These are phyloP conservation scores for Claviceps humidiphila DNA, from an alignment of 2,329 filamentous ascomycete species.

Conservation along the genomic window DNA sequence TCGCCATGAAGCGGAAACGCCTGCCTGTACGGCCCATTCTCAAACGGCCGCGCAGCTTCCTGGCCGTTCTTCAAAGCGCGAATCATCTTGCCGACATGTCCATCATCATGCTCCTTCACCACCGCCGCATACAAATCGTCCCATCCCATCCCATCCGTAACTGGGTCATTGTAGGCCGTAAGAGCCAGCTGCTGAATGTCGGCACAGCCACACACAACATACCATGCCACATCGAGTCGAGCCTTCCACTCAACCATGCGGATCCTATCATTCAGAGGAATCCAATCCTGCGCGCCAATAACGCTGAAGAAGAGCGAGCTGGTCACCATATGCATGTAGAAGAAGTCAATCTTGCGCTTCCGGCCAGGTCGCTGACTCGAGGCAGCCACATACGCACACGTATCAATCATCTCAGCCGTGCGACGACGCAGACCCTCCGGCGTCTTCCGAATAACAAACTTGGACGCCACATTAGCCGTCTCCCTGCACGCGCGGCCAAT, in stretches of 20 bases:
- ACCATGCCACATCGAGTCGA: constrained; percentile 48
- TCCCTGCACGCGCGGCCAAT: not conserved
- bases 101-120: constrained; percentile 18
- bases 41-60: constrained; percentile 9
- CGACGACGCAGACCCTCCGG: constrained; percentile 20
- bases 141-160: constrained; percentile 15
- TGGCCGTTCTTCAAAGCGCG: constrained; percentile 20
- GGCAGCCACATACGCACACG: constrained; percentile 11
- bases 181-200: constrained; percentile 11
- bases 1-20: constrained; percentile 5
- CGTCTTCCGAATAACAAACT: not conserved
- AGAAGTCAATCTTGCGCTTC: constrained; percentile 55
- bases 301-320: constrained; percentile 19
- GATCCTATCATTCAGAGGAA: constrained; percentile 27
- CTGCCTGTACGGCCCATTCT: constrained; percentile 8
- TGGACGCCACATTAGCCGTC: not conserved
- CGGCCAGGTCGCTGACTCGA: constrained; percentile 38
- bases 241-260: constrained; percentile 55
- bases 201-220: constrained; percentile 43
- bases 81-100: constrained; percentile 22
- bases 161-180: constrained; percentile 7
- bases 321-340: constrained; percentile 25
- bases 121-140: constrained; percentile 13
- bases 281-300: constrained; percentile 18
- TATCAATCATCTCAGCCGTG: constrained; percentile 19